Evolutionary conservation across 2,329 filamentous ascomycete genomes (phyloP), one percentile per base, ranked within the genome.

Genomic region (Cercospora berteroae): DNA sequence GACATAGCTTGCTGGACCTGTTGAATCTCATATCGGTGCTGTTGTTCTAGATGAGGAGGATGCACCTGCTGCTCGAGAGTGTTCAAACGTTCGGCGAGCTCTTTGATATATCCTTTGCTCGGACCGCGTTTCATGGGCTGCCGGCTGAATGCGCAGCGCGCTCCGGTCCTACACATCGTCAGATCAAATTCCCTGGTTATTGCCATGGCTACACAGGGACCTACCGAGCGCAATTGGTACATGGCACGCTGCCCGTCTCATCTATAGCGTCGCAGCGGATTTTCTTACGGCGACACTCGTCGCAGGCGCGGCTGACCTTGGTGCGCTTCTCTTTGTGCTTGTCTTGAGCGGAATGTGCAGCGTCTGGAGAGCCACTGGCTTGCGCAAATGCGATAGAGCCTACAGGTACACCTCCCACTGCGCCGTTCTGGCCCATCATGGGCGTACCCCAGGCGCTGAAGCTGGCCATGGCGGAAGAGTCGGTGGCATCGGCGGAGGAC

Each of bases 21-120:
- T 65, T 77, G 75, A 12, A 77, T 71, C 65, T 77, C 76, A 58
- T 72, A 72, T 13, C 72, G 69, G 33, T 77, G 74, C 56, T 74
- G 71, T 33, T 73, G 72, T 55, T 73, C 69, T 55, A 73, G 48
- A 27, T 74, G 71, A 18, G 72, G 70, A 23, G 74, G 75, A 13
- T 76, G 75, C 66, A 95, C 87, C 76, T 92, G 91, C 71, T 89
- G 90, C 77, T 96, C 93, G 56, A 97, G 89, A 52, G 87, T 89
- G 74, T 94, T 89, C 67, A 97, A 88, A 27, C 93, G 85, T 76
- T 96, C 93, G 25, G 93, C 92, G 23, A 97, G 85, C 78, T 96
- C 93, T 77, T 96, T 96, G 78, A 97, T 97, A 74, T 96, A 96
- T 16, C 93, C 93, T 85, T 96, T 97, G 76, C 90, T 95, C 2